These are phyloP conservation scores for Escovopsis sp. DNA, from an alignment of 2,329 filamentous ascomycete species.

Conservation along the genomic window DNA sequence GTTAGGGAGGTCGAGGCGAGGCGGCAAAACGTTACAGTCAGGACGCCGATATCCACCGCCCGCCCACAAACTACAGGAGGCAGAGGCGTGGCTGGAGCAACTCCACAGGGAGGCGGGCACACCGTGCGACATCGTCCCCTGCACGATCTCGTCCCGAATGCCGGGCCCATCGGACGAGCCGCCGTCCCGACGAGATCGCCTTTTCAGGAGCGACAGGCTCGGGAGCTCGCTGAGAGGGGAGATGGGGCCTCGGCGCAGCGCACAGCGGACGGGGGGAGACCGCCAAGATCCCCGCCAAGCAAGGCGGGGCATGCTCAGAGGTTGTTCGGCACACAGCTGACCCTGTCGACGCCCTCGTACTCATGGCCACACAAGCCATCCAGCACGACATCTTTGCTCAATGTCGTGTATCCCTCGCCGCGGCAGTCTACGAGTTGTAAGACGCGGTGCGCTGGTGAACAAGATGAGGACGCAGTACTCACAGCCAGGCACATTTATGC, in stretches of 20 bases:
- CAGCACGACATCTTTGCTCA: slow-evolving; percentile 7
- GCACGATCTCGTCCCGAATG: slow-evolving; percentile 21
- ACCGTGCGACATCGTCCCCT: slow-evolving; percentile 17
- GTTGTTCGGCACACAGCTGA: slow-evolving; percentile 20
- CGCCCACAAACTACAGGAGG: slow-evolving; percentile 2
- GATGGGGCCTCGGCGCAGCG: slow-evolving; percentile 4
- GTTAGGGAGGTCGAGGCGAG: slow-evolving; percentile 38
- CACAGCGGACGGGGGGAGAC: slow-evolving; percentile 14
- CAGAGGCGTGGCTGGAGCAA: too few relatives aligned
- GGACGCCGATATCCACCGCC: slow-evolving; percentile 12
- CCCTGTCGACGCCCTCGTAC: slow-evolving; percentile 10
- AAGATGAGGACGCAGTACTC: too few relatives aligned
- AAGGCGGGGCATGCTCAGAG: slow-evolving; percentile 19
- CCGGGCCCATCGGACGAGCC: slow-evolving; percentile 17
- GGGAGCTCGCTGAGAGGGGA: not conserved
- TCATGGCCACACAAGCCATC: not conserved
- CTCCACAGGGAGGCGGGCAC: too few relatives aligned
- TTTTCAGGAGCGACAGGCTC: slow-evolving; percentile 16
- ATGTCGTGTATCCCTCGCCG: slow-evolving; percentile 8
- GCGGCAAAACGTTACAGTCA: slow-evolving; percentile 28
- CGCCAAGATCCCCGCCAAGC: slow-evolving; percentile 16
- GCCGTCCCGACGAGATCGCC: slow-evolving; percentile 18
- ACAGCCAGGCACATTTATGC: too few relatives aligned
- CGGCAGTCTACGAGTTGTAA: too few relatives aligned
- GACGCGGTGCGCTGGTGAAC: too few relatives aligned